Conservation (phyloP, 192 early-diverging fungal genomes). For the Spizellomyces punctatus region DNA sequence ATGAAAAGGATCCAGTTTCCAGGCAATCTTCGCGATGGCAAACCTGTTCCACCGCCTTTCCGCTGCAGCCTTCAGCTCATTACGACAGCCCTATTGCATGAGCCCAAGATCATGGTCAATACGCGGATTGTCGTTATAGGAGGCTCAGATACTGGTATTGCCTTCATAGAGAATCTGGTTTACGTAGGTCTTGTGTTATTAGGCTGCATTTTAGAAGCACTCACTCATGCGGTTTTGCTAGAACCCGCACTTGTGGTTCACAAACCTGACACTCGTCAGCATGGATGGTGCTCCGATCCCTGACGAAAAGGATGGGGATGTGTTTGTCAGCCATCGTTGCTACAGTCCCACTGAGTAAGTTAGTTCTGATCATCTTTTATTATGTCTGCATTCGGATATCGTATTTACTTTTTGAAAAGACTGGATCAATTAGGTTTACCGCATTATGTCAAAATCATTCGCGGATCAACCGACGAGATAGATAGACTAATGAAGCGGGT, state of each 20-base stretch:
- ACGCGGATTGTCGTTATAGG: slow-evolving; percentile 57
- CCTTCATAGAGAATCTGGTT: slow-evolving; percentile 53
- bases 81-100: slow-evolving; percentile 46
- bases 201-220: not conserved
- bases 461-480: slow-evolving; percentile 35
- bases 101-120: slow-evolving; percentile 51
- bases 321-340: slow-evolving; percentile 40
- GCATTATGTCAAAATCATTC: slow-evolving; percentile 44
- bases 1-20: slow-evolving; percentile 44
- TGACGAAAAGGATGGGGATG: not conserved
- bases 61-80: slow-evolving; percentile 41
- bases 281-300: slow-evolving; percentile 32
- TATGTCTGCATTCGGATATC: not conserved
- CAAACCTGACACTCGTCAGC: slow-evolving; percentile 50
- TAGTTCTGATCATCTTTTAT: not conserved
- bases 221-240: slow-evolving; percentile 2
- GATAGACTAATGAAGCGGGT: slow-evolving; percentile 44
- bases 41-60: slow-evolving; percentile 36
- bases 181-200: slow-evolving; percentile 43
- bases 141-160: slow-evolving; percentile 52
- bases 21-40: slow-evolving; percentile 49
- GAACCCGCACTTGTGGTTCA: slow-evolving; percentile 45
- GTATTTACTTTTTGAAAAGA: not conserved
- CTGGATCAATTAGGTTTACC: slow-evolving; percentile 46
- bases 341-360: slow-evolving; percentile 38